A percentile compares a stretch with the other conserved stretches of the same genome.
phyloP scores from a whole-genome alignment of 805 yeast genomes.

The Myxozyma udenii region DNA sequence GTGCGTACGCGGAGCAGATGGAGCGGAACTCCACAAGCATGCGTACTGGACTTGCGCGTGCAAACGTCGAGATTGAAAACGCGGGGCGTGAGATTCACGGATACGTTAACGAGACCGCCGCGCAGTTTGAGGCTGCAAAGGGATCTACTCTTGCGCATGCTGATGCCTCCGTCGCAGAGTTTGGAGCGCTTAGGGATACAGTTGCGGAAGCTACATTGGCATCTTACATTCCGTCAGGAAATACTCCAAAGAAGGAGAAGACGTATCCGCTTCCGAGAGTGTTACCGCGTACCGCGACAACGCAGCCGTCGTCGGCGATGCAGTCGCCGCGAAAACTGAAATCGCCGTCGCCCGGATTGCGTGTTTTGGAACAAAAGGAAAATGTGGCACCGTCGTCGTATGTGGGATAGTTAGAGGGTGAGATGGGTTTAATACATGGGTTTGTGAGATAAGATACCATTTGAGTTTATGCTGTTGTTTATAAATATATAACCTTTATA shows the following conservation, averaged over 20 bases:
- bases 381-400: too few relatives aligned
- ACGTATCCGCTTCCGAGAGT: slow-evolving; percentile 9
- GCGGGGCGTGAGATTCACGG: slow-evolving; percentile 19
- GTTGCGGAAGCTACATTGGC: slow-evolving; percentile 3
- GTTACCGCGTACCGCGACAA: slow-evolving; percentile 17
- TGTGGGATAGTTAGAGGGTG: too few relatives aligned
- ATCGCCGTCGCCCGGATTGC: too few relatives aligned
- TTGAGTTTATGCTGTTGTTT: too few relatives aligned
- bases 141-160: slow-evolving; percentile 1
- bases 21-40: slow-evolving; percentile 5
- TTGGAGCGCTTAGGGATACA: slow-evolving; percentile 14
- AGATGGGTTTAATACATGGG: too few relatives aligned
- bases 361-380: too few relatives aligned
- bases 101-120: slow-evolving; percentile 11
- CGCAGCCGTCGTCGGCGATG: too few relatives aligned
- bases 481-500: too few relatives aligned
- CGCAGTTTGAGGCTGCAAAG: slow-evolving; percentile 9
- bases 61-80: slow-evolving; percentile 7
- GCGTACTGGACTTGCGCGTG: slow-evolving; percentile 5
- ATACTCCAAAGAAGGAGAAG: slow-evolving; percentile 23
- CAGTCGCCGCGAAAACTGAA: too few relatives aligned
- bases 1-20: slow-evolving; percentile 7
- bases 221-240: slow-evolving; percentile 16
- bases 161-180: slow-evolving; percentile 7
- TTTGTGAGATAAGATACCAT: too few relatives aligned